Percentiles rank a stretch among this genome's conserved stretches.
Conservation (phyloP, 73 alveolate species). For the Uronychia setigera region DNA sequence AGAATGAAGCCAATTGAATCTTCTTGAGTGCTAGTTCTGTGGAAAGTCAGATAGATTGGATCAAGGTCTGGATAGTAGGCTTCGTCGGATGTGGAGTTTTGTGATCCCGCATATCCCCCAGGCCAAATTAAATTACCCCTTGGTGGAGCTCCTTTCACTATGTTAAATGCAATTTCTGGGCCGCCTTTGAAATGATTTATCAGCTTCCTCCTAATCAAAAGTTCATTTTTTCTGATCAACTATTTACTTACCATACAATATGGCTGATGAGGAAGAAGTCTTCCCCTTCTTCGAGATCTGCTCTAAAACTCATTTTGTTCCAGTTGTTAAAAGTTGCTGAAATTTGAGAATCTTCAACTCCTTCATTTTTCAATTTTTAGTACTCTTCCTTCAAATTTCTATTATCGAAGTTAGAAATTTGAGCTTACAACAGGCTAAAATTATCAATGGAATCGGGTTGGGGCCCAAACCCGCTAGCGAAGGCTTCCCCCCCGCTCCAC, state of each 20-base stretch:
- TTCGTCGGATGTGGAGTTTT: background rate
- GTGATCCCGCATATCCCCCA: background rate
- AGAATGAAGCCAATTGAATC: background rate
- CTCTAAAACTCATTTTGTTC: background rate
- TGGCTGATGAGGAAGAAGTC: constrained; percentile 2
- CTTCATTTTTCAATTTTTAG: background rate
- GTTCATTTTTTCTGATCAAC: background rate
- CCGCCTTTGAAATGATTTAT: background rate
- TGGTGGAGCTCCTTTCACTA: background rate
- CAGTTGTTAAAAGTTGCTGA: background rate
- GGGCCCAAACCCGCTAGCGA: background rate
- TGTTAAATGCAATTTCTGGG: background rate
- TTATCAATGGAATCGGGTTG: background rate
- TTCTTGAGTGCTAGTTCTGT: background rate
- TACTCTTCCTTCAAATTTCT: background rate
- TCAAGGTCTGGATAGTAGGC: background rate
- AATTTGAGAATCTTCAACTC: background rate
- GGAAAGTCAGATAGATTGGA: background rate
- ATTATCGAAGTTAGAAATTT: background rate
- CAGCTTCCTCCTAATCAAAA: background rate
- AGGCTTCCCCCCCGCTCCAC: no score
- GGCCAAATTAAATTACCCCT: background rate
- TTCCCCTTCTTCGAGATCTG: background rate
- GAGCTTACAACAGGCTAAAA: background rate
- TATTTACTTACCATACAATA: background rate